These are phyloP conservation scores for Cryptococcus maquisensis DNA, from an alignment of 1,284 basidiomycete species.

Conservation along the genomic window DNA sequence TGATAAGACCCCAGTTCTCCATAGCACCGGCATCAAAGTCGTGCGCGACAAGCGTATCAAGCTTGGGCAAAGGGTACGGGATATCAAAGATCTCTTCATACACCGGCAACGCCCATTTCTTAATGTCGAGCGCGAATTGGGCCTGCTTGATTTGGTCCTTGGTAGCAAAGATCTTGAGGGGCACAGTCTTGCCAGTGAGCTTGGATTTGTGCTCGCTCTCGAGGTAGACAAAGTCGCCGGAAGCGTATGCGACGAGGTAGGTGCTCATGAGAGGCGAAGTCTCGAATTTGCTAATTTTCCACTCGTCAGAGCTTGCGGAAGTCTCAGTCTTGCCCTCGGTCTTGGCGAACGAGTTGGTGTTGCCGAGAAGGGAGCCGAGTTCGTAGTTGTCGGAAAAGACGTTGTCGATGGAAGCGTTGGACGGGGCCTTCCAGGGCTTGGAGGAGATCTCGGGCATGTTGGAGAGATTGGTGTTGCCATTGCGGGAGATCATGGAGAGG, in stretches of 20 bases:
- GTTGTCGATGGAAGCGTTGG: conserved; percentile 31
- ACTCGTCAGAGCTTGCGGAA: conserved; percentile 44
- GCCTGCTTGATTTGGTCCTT: conserved; percentile 71
- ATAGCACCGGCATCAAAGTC: conserved; percentile 92
- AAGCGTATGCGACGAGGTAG: conserved; percentile 88
- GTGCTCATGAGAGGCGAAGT: conserved; percentile 78
- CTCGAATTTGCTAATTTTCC: conserved; percentile 77
- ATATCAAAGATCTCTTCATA: conserved; percentile 91
- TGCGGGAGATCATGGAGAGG: conserved; percentile 76
- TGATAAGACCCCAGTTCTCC: conserved; percentile 96
- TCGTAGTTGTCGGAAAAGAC: conserved; percentile 41
- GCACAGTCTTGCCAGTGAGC: conserved; percentile 73
- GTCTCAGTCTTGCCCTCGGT: conserved; percentile 34
- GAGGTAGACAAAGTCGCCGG: conserved; percentile 72
- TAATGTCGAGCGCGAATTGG: conserved; percentile 76
- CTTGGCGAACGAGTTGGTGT: conserved; percentile 29
- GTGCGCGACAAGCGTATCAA: conserved; percentile 75
- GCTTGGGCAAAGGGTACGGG: conserved; percentile 86
- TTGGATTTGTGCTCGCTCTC: conserved; percentile 76
- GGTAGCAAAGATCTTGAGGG: conserved; percentile 86
- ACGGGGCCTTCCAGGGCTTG: conserved; percentile 44
- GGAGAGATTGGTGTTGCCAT: conserved; percentile 61
- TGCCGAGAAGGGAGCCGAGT: conserved; percentile 44
- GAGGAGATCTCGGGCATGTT: conserved; percentile 78
- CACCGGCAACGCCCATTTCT: conserved; percentile 77